These are phyloP conservation scores for Trichoderma orchidacearum DNA, from an alignment of 495 filamentous ascomycete species.

Conservation along the genomic window DNA sequence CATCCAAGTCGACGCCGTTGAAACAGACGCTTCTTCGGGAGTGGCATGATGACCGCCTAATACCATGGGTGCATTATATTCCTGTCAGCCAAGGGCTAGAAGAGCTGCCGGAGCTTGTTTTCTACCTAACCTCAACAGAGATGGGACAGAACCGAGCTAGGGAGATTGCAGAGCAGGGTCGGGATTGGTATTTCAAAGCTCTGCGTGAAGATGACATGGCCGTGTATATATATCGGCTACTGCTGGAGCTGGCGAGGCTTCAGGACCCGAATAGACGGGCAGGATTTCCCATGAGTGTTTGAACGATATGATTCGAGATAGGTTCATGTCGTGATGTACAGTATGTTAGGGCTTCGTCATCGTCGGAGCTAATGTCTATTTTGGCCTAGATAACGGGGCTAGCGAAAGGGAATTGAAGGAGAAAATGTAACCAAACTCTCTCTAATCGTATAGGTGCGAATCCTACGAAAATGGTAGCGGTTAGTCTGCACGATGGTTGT, in stretches of 20 bases:
- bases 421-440: too few species aligned
- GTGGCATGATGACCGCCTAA: constrained; percentile 42
- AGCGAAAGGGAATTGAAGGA: too few species aligned
- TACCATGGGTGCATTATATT: constrained; percentile 42
- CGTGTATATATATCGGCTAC: constrained; percentile 27
- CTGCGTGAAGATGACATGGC: constrained; percentile 24
- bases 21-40: constrained; percentile 39
- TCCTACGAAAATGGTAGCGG: background rate
- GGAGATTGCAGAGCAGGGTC: constrained; percentile 29
- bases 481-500: background rate
- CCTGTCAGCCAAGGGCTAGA: constrained; percentile 29
- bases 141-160: constrained; percentile 15
- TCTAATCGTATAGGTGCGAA: too few species aligned
- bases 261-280: constrained; percentile 9
- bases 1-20: constrained; percentile 23
- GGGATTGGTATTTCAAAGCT: constrained; percentile 24
- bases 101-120: constrained; percentile 31
- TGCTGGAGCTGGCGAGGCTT: constrained; percentile 30
- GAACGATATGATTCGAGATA: background rate
- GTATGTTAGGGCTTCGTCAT: too few species aligned
- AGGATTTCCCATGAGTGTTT: background rate
- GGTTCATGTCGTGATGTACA: too few species aligned
- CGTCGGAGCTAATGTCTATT: too few species aligned
- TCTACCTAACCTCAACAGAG: constrained; percentile 22
- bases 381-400: too few species aligned